Evolutionary conservation across 2,329 filamentous ascomycete genomes (phyloP).

Genomic region (Diaporthe citri): DNA sequence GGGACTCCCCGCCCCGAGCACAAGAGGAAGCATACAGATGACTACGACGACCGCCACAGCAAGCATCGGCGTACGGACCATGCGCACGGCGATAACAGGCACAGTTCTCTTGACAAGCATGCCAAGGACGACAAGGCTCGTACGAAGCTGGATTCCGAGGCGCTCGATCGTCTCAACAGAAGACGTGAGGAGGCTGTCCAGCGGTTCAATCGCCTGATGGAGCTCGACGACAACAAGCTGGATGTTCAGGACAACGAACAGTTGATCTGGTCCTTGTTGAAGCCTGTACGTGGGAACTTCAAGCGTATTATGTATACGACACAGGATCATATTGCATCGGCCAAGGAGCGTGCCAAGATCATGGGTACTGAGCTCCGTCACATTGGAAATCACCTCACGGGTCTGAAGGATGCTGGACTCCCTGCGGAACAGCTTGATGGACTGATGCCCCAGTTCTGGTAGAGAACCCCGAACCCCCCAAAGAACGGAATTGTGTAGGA

Average conservation of each 20-base stretch:
- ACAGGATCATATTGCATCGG: conserved; percentile 47
- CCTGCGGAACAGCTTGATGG: conserved; percentile 48
- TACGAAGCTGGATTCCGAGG: conserved; percentile 51
- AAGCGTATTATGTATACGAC: conserved; percentile 53
- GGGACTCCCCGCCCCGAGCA: conserved; percentile 65
- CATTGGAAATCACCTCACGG: conserved; percentile 52
- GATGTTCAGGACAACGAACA: conserved; percentile 51
- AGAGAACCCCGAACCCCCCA: conserved; percentile 33
- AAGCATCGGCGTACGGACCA: conserved; percentile 66
- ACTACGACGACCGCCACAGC: conserved; percentile 62
- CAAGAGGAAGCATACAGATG: conserved; percentile 72
- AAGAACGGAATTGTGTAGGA: background rate
- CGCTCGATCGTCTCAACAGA: conserved; percentile 51
- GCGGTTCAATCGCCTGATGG: conserved; percentile 53
- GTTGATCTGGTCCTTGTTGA: conserved; percentile 54
- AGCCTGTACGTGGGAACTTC: conserved; percentile 53
- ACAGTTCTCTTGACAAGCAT: conserved; percentile 43
- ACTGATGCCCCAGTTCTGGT: conserved; percentile 55
- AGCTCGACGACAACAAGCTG: conserved; percentile 52
- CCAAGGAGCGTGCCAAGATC: conserved; percentile 51
- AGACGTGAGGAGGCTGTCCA: conserved; percentile 51
- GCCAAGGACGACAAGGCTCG: conserved; percentile 56
- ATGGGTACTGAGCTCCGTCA: conserved; percentile 53
- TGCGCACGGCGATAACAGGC: conserved; percentile 54
- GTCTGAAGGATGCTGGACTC: conserved; percentile 49